Percentiles rank a stretch among this genome's conserved stretches.
Evolutionary conservation across 768 basidiomycete genomes (phyloP).

Genomic region (Mycena rebaudengoi): DNA sequence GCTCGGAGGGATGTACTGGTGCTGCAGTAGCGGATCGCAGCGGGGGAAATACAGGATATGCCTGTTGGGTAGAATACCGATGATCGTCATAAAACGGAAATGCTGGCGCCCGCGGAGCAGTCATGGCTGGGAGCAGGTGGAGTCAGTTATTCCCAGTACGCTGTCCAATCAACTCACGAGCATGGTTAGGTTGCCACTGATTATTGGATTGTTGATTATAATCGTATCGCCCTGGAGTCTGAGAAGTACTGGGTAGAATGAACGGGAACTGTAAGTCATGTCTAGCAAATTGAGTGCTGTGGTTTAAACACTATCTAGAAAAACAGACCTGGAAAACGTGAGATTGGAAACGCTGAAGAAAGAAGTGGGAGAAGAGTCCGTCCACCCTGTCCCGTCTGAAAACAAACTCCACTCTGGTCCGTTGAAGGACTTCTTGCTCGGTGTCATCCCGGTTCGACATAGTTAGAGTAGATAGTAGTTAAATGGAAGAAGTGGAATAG

Average conservation of each 20-base stretch:
- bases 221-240: slow-evolving; percentile 66
- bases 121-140: slow-evolving; percentile 27
- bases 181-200: slow-evolving; percentile 45
- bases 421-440: slow-evolving; percentile 76
- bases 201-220: slow-evolving; percentile 55
- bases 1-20: too few relatives aligned
- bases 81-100: slow-evolving; percentile 63
- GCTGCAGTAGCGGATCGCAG: too few relatives aligned
- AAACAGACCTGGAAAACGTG: too few relatives aligned
- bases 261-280: too few relatives aligned
- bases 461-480: slow-evolving; percentile 39
- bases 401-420: slow-evolving; percentile 68
- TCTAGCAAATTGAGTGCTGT: too few relatives aligned
- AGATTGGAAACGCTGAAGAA: too few relatives aligned
- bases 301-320: too few relatives aligned
- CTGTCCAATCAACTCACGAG: slow-evolving; percentile 41
- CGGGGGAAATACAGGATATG: too few relatives aligned
- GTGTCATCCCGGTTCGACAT: slow-evolving; percentile 75
- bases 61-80: too few relatives aligned
- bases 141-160: slow-evolving; percentile 46
- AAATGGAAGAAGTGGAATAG: slow-evolving; percentile 50
- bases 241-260: slow-evolving; percentile 67
- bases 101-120: slow-evolving; percentile 58
- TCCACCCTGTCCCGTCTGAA: slow-evolving; percentile 79
- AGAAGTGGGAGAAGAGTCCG: too few relatives aligned